A percentile compares a stretch with the other conserved stretches of the same genome.
phyloP scores from a whole-genome alignment of 1,139 yeast genomes.

The Scheffersomyces illinoinensis region DNA sequence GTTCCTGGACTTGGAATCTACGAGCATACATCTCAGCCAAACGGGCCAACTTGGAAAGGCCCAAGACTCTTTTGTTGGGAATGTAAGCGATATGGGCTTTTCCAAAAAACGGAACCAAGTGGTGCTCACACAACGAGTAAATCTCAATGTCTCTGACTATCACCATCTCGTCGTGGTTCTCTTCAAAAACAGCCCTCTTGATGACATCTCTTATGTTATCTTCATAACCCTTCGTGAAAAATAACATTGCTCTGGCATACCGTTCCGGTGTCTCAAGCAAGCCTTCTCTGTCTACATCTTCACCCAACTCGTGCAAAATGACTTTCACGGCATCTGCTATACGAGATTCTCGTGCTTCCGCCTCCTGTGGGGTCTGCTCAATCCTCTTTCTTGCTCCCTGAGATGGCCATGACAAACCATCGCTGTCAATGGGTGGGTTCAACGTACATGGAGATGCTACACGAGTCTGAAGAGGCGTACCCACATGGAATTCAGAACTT shows the following conservation, averaged over 20 bases:
- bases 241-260: slow-evolving; percentile 95
- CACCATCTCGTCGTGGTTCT: slow-evolving; percentile 98
- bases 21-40: slow-evolving; percentile 96
- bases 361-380: slow-evolving; percentile 64
- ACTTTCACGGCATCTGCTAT: slow-evolving; percentile 86
- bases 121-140: slow-evolving; percentile 94
- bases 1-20: slow-evolving; percentile 93
- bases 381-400: slow-evolving; percentile 79
- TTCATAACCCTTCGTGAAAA: slow-evolving; percentile 94
- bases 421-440: slow-evolving; percentile 84
- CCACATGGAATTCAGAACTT: slow-evolving; percentile 4
- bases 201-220: slow-evolving; percentile 89
- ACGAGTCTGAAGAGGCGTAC: slow-evolving; percentile 65
- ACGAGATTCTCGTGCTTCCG: slow-evolving; percentile 61
- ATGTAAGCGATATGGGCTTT: slow-evolving; percentile 96
- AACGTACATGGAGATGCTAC: slow-evolving; percentile 83
- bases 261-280: slow-evolving; percentile 91
- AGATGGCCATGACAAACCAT: slow-evolving; percentile 94
- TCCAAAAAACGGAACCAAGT: slow-evolving; percentile 94
- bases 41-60: slow-evolving; percentile 89
- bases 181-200: slow-evolving; percentile 94
- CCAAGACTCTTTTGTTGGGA: slow-evolving; percentile 93
- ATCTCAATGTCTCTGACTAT: slow-evolving; percentile 93
- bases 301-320: slow-evolving; percentile 84
- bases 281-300: slow-evolving; percentile 87